phyloP scores from a whole-genome alignment of 495 filamentous ascomycete genomes.

The Aspergillus panamensis region DNA sequence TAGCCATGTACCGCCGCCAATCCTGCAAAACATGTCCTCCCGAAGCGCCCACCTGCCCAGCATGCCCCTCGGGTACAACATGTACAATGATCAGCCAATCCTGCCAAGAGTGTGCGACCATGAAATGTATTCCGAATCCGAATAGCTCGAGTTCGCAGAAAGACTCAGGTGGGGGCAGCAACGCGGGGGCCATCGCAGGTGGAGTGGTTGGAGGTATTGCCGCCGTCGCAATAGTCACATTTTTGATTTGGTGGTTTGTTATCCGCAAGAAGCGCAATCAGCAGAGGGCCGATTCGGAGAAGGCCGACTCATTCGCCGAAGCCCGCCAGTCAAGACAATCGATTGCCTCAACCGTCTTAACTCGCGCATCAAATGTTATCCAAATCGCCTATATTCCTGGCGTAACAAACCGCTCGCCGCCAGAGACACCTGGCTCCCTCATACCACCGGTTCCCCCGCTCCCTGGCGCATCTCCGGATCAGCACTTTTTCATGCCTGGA shows the following conservation, averaged over 20 bases:
- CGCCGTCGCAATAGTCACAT: conserved; percentile 65
- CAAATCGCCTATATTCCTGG: conserved; percentile 99
- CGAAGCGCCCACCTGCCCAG: conserved; percentile 47
- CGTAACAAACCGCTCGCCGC: conserved; percentile 87
- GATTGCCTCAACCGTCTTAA: conserved; percentile 91
- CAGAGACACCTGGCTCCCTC: conserved; percentile 74
- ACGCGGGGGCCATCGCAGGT: conserved; percentile 77
- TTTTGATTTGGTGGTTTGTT: conserved; percentile 80
- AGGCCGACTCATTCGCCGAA: conserved; percentile 56
- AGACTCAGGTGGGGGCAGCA: conserved; percentile 45
- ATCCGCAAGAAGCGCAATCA: conserved; percentile 74
- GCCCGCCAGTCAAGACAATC: conserved; percentile 80
- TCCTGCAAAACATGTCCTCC: conserved; percentile 44
- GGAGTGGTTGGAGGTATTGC: conserved; percentile 77
- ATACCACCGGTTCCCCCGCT: conserved; percentile 91
- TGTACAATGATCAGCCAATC: conserved; percentile 55
- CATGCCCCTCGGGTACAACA: conserved; percentile 43
- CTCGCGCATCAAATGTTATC: conserved; percentile 95
- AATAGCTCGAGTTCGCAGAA: conserved; percentile 26
- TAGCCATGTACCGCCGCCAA: conserved; percentile 30
- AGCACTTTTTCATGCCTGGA: conserved; percentile 91
- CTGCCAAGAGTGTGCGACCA: conserved; percentile 58
- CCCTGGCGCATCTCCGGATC: conserved; percentile 70
- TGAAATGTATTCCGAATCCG: conserved; percentile 51
- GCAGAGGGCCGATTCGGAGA: conserved; percentile 49